A percentile compares a stretch with the other conserved stretches of the same genome.
phyloP scores from a whole-genome alignment of 148 eudicot species.

The Heliosperma pusillum region DNA sequence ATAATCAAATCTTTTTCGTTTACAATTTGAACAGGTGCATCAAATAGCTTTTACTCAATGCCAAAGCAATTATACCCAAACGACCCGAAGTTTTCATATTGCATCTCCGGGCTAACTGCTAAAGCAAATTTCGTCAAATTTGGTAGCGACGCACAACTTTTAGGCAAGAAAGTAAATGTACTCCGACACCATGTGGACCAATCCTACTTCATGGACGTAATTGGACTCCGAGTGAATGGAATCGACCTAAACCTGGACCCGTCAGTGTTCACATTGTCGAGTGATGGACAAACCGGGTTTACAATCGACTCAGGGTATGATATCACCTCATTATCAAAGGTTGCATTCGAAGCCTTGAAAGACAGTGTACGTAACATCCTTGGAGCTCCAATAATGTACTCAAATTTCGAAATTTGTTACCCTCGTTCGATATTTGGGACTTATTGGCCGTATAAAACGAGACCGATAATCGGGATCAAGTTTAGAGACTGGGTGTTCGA shows the following conservation, averaged over 20 bases:
- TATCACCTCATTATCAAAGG: neutral
- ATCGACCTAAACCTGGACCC: neutral
- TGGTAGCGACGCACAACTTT: slow-evolving; percentile 12
- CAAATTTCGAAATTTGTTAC: slow-evolving; percentile 7
- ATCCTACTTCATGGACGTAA: slow-evolving; percentile 10
- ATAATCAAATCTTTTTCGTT: too few relatives aligned
- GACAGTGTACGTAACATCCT: neutral
- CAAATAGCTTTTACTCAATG: slow-evolving; percentile 1
- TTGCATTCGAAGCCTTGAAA: neutral
- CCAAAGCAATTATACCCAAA: slow-evolving; percentile 15
- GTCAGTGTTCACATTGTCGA: neutral
- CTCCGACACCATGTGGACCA: neutral
- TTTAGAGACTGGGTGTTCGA: neutral
- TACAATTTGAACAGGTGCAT: slow-evolving; percentile 8
- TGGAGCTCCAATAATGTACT: neutral
- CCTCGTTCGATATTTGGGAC: neutral
- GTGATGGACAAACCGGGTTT: neutral
- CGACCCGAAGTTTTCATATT: slow-evolving; percentile 18
- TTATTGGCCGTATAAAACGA: neutral
- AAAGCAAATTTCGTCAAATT: neutral
- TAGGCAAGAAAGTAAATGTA: neutral
- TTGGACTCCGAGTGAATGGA: slow-evolving; percentile 1
- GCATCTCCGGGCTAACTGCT: neutral
- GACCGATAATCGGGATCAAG: neutral
- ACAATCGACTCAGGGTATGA: slow-evolving; percentile 11